Percentiles rank a stretch among this genome's conserved stretches.
These are phyloP conservation scores for Leccinum barrowsii DNA, from an alignment of 768 basidiomycete species.

Conservation along the genomic window DNA sequence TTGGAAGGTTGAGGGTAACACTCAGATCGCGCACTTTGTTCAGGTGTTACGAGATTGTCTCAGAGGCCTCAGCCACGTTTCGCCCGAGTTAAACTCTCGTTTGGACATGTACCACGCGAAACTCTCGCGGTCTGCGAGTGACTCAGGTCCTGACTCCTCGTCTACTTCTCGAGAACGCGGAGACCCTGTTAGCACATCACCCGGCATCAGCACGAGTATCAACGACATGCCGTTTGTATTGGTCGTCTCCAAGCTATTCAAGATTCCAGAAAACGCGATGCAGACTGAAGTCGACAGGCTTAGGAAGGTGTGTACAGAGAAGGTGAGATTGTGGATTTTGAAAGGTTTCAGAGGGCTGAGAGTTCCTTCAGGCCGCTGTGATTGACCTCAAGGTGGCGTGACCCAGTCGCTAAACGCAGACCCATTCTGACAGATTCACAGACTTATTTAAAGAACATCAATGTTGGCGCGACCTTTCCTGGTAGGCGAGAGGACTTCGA, in stretches of 20 bases:
- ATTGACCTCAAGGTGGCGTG: slow-evolving; percentile 74
- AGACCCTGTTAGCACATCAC: slow-evolving; percentile 42
- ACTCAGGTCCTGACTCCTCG: slow-evolving; percentile 65
- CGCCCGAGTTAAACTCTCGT: slow-evolving; percentile 76
- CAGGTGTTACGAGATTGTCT: slow-evolving; percentile 81
- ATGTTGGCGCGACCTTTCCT: slow-evolving; percentile 77
- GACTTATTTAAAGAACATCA: slow-evolving; percentile 91
- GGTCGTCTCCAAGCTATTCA: slow-evolving; percentile 70
- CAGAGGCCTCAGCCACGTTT: slow-evolving; percentile 66
- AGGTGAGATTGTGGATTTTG: slow-evolving; percentile 39
- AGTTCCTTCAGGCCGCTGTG: slow-evolving; percentile 63
- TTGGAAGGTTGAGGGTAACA: slow-evolving; percentile 92
- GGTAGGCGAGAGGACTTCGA: slow-evolving; percentile 86
- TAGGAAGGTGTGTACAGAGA: slow-evolving; percentile 66
- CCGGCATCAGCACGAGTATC: slow-evolving; percentile 45
- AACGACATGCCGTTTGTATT: slow-evolving; percentile 75
- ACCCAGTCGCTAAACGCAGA: background rate
- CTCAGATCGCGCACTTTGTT: slow-evolving; percentile 87
- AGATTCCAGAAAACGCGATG: slow-evolving; percentile 61
- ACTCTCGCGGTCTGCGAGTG: slow-evolving; percentile 59
- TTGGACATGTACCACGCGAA: slow-evolving; percentile 84
- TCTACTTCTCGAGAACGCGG: slow-evolving; percentile 54
- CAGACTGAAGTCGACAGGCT: slow-evolving; percentile 73
- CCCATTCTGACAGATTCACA: slow-evolving; percentile 12
- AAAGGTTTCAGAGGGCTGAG: background rate